Evolutionary conservation across 257 asterid genomes (phyloP).

Genomic region (Solanum chiquidenum): DNA sequence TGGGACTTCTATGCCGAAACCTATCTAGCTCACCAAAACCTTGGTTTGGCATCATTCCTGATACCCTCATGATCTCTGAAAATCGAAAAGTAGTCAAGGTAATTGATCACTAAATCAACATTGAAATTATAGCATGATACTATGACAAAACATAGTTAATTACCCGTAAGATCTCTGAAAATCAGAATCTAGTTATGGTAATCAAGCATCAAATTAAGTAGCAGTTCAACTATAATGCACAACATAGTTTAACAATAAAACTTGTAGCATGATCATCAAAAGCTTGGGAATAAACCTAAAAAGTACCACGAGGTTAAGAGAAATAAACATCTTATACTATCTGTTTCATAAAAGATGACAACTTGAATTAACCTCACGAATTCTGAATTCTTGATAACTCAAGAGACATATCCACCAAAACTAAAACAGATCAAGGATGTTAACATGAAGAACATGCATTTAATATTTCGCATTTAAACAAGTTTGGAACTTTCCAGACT

Average conservation of each 20-base stretch:
- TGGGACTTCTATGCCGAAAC: slow-evolving; percentile 87
- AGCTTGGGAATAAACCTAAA: background rate
- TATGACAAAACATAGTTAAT: background rate
- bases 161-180: background rate
- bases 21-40: slow-evolving; percentile 74
- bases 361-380: background rate
- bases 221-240: background rate
- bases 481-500: background rate
- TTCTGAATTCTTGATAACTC: background rate
- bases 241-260: background rate
- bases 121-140: background rate
- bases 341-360: background rate
- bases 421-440: background rate
- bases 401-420: background rate
- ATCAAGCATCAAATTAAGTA: background rate
- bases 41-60: slow-evolving; percentile 77
- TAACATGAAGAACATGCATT: background rate
- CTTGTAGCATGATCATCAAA: background rate
- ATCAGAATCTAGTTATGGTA: background rate
- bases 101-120: background rate
- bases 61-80: slow-evolving; percentile 59
- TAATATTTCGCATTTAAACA: background rate
- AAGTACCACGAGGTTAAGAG: background rate
- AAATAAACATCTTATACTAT: background rate
- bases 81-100: background rate